Percentiles rank a stretch among this genome's conserved stretches.
These are phyloP conservation scores for Glycine soja DNA, from an alignment of 306 rosid species.

Conservation along the genomic window DNA sequence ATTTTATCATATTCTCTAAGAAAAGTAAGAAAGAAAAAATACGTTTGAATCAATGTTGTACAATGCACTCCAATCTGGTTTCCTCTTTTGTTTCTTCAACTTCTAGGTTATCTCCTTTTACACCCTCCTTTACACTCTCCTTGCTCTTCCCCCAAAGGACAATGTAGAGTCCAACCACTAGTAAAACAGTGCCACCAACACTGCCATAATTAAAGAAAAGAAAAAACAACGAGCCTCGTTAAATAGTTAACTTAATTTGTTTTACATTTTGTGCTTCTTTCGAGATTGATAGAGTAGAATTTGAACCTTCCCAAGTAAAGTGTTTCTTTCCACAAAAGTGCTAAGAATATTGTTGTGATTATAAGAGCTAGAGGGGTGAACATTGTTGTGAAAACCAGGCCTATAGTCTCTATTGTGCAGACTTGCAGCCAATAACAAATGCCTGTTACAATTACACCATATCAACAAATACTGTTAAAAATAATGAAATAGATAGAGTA, in stretches of 20 bases:
- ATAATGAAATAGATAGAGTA: background rate
- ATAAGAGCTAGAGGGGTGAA: slow-evolving; percentile 86
- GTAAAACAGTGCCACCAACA: slow-evolving; percentile 74
- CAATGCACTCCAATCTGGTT: slow-evolving; percentile 58
- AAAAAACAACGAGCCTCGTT: no score
- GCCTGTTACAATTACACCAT: slow-evolving; percentile 86
- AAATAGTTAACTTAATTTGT: background rate
- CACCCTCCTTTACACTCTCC: slow-evolving; percentile 44
- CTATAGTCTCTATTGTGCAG: slow-evolving; percentile 80
- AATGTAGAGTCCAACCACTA: slow-evolving; percentile 78
- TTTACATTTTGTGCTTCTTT: background rate
- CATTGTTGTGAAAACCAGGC: slow-evolving; percentile 86
- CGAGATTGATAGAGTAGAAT: slow-evolving; percentile 6
- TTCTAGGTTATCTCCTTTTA: slow-evolving; percentile 35
- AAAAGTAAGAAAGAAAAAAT: background rate
- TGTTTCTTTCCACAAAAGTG: slow-evolving; percentile 79
- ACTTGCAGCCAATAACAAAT: slow-evolving; percentile 92
- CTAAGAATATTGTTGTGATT: slow-evolving; percentile 78
- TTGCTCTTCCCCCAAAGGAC: slow-evolving; percentile 90
- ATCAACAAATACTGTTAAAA: slow-evolving; percentile 36
- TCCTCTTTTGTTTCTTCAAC: slow-evolving; percentile 56
- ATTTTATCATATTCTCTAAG: background rate
- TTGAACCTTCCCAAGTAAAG: slow-evolving; percentile 80
- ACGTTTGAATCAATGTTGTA: slow-evolving; percentile 34
- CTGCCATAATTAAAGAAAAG: slow-evolving; percentile 45